Evolutionary conservation across 2,329 filamentous ascomycete genomes (phyloP), one percentile per base, ranked within the genome.

Genomic region (Colletotrichum aenigma): DNA sequence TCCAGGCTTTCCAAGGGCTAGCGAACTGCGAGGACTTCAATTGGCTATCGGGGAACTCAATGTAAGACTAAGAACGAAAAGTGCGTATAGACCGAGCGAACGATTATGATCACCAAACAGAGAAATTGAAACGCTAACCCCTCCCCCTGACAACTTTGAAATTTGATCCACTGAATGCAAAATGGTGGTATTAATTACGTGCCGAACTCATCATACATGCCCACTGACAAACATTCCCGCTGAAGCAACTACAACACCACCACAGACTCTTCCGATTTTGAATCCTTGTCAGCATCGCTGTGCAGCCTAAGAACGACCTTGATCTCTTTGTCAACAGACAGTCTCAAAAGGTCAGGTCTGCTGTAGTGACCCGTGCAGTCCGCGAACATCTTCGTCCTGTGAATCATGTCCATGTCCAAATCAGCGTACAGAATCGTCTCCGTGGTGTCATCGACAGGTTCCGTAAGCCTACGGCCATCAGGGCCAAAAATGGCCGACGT

Each of bases 391-490:
- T 84, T 82, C 1, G 84, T 83, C 32, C 84, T 82, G n/a, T 85
- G 82, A 12, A 86, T 83, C 48, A 84, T 82, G 21, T 84, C 80
- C 66, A 91, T 79, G 48, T 91, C 86, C 62, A 91, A 78, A 73
- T 91, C 88, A 0, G 88, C 89, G 71, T 85, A 87, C 9, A 91
- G 71, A 13, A 91, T 86, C 6, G 86, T 85, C 77, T 91, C 90
- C 28, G 84, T 82, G 0, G 83, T 83, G 16, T 82, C 80, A 5
- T 82, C 80, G 70, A 87, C 43, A 0, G 84, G 79, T 48, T 87
- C 83, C 4, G 84, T 86, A 56, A 91, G 77, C 6, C 85, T 80
- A 32, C 87, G 81, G 2, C 89, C 89, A 77, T 91, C 89, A 0
- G 89, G 89, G 0, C 87, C 89, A 74, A 88, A 88, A 26, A 90